These are phyloP conservation scores for Choanephora cucurbitarum DNA, from an alignment of 371 early-diverging fungal genomes.

Conservation along the genomic window DNA sequence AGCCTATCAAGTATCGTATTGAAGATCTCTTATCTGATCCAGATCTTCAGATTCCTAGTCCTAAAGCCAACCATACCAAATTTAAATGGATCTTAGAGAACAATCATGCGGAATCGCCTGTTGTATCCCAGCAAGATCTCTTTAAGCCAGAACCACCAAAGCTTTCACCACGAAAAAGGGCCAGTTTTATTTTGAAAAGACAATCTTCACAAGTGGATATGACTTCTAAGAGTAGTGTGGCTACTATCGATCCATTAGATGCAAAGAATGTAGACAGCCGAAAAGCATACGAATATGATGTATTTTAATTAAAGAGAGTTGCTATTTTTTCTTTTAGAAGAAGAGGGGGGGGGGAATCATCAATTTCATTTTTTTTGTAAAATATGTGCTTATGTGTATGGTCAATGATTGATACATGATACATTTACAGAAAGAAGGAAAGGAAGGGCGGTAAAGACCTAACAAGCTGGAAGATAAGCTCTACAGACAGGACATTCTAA, in stretches of 20 bases:
- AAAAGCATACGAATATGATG: slow-evolving; percentile 28
- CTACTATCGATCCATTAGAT: slow-evolving; percentile 33
- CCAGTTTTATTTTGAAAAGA: slow-evolving; percentile 19
- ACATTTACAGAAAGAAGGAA: not conserved
- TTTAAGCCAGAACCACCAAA: slow-evolving; percentile 12
- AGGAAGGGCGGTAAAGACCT: slow-evolving; percentile 3
- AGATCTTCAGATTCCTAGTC: slow-evolving; percentile 18
- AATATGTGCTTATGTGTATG: no score
- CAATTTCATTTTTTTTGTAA: no score
- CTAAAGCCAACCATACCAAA: slow-evolving; percentile 25
- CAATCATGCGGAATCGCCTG: not conserved
- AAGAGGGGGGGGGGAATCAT: no score
- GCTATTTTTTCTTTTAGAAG: no score
- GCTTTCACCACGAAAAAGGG: slow-evolving; percentile 17
- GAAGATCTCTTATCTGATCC: slow-evolving; percentile 49
- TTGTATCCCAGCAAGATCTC: not conserved
- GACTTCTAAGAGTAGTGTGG: not conserved
- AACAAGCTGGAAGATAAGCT: slow-evolving; percentile 62
- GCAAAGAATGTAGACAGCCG: slow-evolving; percentile 34
- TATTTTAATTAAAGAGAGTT: no score
- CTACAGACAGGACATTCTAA: slow-evolving; percentile 79
- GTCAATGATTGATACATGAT: no score
- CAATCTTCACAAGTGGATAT: not conserved
- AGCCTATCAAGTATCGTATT: slow-evolving; percentile 39
- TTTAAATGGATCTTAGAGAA: slow-evolving; percentile 34